Base-by-base conservation (phyloP, 495 filamentous ascomycete species). In the Penicillium bialowiezense region DNA sequence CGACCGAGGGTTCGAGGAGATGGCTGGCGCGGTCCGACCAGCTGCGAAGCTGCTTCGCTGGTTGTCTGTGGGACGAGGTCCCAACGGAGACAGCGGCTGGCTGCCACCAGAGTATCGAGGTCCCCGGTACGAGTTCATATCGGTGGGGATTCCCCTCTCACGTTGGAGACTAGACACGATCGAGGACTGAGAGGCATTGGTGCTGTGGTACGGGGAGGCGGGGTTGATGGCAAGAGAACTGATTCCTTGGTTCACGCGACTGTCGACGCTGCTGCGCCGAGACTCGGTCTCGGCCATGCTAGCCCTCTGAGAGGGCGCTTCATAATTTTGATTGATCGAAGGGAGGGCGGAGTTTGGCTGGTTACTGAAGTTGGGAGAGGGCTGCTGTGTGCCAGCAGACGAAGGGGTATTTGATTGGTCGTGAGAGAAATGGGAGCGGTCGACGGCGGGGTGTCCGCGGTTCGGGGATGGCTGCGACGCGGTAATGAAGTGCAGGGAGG, bases 251-350 rank as follows among this genome's bases (percentile, higher is more conserved):
- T 87, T 87, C 57, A 91, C 77, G 48, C 86, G 78, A 57, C 86
- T 88, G 55, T 89, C 87, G n/a, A 90, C 77, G 49, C 86, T 90
- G 67, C 86, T 88, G 39, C 87, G 81, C 39, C 88, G 79, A 34
- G 87, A 89, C 47, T 78, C 76, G 8, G 67, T 67, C 17, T 79
- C 77, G 13, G 60, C 67, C 14, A 76, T 62, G 46, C 77, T 80
- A 17, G 62, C 61, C 7, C 76, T 62, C 32, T 76, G 77, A 0
- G 74, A 73, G 4, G 68, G 59, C 3, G 64, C 64, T 38, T 78
- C 74, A 52, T 70, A 76, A 46, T 78, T 74, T 41, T 80, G 76
- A 19, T 78, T 80, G 31, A 80, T 70, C 0, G 72, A 74, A 1
- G 77, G 75, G 2, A 79, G 64, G n/a, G 72, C 63, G 10, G 70